Evolutionary conservation across 495 filamentous ascomycete species (phyloP).

Genomic region (Podospora tetraspora): DNA sequence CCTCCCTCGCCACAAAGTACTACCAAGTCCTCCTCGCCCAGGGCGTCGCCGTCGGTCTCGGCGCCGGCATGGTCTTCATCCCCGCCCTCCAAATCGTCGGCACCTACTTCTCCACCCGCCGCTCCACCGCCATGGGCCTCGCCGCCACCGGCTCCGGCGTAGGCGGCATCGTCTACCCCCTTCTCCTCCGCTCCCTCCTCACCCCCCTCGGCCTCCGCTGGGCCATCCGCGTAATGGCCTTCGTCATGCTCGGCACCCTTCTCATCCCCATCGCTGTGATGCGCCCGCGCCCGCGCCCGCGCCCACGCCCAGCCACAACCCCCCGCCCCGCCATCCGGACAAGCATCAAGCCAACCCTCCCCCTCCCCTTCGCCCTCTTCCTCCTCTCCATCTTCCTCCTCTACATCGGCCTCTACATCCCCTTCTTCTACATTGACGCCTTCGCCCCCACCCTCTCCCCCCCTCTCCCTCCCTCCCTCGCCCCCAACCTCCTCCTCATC

Average conservation of each 20-base stretch:
- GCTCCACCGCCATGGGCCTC: slow-evolving; percentile 63
- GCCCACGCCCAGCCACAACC: slow-evolving; percentile 14
- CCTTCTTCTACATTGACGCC: slow-evolving; percentile 56
- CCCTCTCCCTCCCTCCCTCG: slow-evolving; percentile 45
- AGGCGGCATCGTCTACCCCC: slow-evolving; percentile 61
- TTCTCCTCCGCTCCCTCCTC: slow-evolving; percentile 53
- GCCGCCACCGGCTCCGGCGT: slow-evolving; percentile 61
- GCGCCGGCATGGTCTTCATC: slow-evolving; percentile 57
- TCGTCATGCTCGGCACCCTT: slow-evolving; percentile 49
- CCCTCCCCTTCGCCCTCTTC: slow-evolving; percentile 40
- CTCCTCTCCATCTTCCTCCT: slow-evolving; percentile 53
- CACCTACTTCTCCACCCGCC: slow-evolving; percentile 62
- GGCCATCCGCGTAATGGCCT: slow-evolving; percentile 59
- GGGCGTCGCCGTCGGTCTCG: slow-evolving; percentile 51
- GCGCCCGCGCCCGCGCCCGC: slow-evolving; percentile 31
- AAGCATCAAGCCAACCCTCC: slow-evolving; percentile 26
- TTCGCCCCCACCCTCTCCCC: slow-evolving; percentile 37
- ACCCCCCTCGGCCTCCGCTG: slow-evolving; percentile 58
- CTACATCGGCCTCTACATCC: slow-evolving; percentile 62
- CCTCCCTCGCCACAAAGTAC: slow-evolving; percentile 53
- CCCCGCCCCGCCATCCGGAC: slow-evolving; percentile 33
- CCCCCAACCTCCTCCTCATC: slow-evolving; percentile 45
- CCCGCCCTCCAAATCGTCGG: slow-evolving; percentile 55
- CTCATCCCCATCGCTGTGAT: slow-evolving; percentile 53
- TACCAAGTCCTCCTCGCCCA: slow-evolving; percentile 60